Base-by-base conservation (phyloP, 2,329 filamentous ascomycete genomes). In the Aschersonia sp. region DNA sequence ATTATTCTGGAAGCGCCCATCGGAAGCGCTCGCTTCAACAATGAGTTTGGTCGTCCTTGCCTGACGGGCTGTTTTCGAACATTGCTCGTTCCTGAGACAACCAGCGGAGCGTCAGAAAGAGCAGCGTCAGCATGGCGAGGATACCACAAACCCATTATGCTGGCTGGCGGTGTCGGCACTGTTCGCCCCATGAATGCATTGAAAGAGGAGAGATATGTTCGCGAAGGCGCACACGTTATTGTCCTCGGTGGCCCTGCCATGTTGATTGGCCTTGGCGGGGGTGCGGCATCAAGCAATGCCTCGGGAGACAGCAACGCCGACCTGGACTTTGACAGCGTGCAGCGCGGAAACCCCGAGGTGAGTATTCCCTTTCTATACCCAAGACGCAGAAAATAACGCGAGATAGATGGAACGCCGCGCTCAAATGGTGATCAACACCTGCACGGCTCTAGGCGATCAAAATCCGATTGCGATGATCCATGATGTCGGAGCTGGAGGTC, bases 1-100 rank as follows among this genome's bases (percentile, higher is more conserved):
- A 97, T 98, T 56, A 97, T 98, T 90, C 73, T 97, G 9, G 90
- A 98, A 62, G 92, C 88, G 0, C 92, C 92, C 0, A 92, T 98
- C 56, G 92, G 92, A 37, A 92, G 86, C 57, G 92, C 92, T 45
- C 81, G 87, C 22, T 97, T 94, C 72, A 97, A 97, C 71, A 98
- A 98, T 60, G 92, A 95, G 60, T 98, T 97, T 58, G 92, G 92
- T 30, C 79, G 92, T 39, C 90, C 92, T 37, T 88, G 83, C 59
- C 83, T 94, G 10, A 77, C 83, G 3, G 92, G 92, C 29, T 90
- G 88, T 60, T 98, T 98, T 72, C 77, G 90, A 51, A 98, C 92
- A 1, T 74, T 98, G 39, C 78, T 94, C 32, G 84, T 82, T 1
- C 56, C 52, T 5, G 52, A 51, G 2, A 41, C 50, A 12, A 14